These are phyloP conservation scores for Entonaema liquescens DNA, from an alignment of 495 filamentous ascomycete genomes.

Conservation along the genomic window DNA sequence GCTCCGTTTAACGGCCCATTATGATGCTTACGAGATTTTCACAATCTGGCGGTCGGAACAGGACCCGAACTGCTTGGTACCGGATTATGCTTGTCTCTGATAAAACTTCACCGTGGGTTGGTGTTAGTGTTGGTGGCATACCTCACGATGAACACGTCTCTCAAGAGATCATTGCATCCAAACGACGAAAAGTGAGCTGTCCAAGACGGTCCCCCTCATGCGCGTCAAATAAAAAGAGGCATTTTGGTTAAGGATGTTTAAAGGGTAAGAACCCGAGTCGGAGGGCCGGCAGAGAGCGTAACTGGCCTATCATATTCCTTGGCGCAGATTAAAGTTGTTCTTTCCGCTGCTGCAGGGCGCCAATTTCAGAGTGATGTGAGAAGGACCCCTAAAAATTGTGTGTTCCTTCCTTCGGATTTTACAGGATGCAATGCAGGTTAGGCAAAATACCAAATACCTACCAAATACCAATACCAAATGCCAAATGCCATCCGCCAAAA, in stretches of 20 bases:
- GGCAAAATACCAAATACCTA: too few species aligned
- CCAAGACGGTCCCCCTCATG: not conserved
- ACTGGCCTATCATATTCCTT: conserved; percentile 30
- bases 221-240: conserved; percentile 17
- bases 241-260: conserved; percentile 25
- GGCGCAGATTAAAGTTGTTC: conserved; percentile 38
- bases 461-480: too few species aligned
- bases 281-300: conserved; percentile 21
- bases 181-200: not conserved
- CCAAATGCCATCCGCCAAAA: conserved; percentile 30
- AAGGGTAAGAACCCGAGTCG: conserved; percentile 21
- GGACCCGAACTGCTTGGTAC: conserved; percentile 15
- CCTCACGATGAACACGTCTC: conserved; percentile 5
- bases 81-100: not conserved
- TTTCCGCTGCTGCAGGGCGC: conserved; percentile 39
- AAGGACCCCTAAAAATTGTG: conserved; percentile 36
- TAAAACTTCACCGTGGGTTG: conserved; percentile 21
- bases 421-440: conserved; percentile 35
- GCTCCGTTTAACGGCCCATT: conserved; percentile 37
- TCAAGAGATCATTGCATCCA: not conserved
- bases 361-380: conserved; percentile 28
- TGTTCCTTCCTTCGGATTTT: conserved; percentile 13
- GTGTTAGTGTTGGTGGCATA: conserved; percentile 3
- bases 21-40: conserved; percentile 33
- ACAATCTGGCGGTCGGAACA: conserved; percentile 40